Conservation (phyloP, 2,329 filamentous ascomycete species). For the Fusarium nurragi region DNA sequence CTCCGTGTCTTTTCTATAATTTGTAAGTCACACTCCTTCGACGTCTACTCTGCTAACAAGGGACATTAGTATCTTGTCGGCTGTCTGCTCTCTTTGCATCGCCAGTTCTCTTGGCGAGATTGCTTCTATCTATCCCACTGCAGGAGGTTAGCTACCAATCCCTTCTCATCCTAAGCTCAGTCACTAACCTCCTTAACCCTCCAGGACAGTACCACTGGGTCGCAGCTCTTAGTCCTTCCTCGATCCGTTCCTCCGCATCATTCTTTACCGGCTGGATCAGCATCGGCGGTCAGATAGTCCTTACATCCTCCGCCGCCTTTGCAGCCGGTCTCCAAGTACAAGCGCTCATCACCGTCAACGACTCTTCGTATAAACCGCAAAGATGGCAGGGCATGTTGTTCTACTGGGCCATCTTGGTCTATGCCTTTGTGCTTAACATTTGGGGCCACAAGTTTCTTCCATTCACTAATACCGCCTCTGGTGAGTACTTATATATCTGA, state of each 20-base stretch:
- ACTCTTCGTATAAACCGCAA: conserved; percentile 52
- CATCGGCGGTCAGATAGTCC: conserved; percentile 56
- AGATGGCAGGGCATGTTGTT: conserved; percentile 59
- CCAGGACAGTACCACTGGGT: conserved; percentile 38
- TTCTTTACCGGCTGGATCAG: conserved; percentile 46
- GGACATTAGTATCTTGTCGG: conserved; percentile 12
- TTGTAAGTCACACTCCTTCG: background rate
- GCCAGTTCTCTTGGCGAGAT: conserved; percentile 32
- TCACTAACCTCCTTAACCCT: background rate
- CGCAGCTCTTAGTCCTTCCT: conserved; percentile 27
- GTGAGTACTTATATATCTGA: background rate
- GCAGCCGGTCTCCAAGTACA: conserved; percentile 56
- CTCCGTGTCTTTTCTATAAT: conserved; percentile 56
- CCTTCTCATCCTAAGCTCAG: rapidly evolving
- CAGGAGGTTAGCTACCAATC: conserved; percentile 14
- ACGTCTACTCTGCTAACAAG: background rate
- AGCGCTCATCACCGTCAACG: conserved; percentile 55
- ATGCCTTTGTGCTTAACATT: conserved; percentile 53
- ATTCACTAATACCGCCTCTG: conserved; percentile 46
- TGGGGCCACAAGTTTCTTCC: conserved; percentile 53
- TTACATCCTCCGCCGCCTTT: conserved; percentile 59
- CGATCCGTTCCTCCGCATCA: conserved; percentile 5
- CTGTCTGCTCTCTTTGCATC: conserved; percentile 29
- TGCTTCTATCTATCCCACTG: conserved; percentile 35
- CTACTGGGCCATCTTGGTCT: conserved; percentile 56